These are phyloP conservation scores for Pachysandra terminalis DNA, from an alignment of 164 flowering plant genomes.

Conservation along the genomic window DNA sequence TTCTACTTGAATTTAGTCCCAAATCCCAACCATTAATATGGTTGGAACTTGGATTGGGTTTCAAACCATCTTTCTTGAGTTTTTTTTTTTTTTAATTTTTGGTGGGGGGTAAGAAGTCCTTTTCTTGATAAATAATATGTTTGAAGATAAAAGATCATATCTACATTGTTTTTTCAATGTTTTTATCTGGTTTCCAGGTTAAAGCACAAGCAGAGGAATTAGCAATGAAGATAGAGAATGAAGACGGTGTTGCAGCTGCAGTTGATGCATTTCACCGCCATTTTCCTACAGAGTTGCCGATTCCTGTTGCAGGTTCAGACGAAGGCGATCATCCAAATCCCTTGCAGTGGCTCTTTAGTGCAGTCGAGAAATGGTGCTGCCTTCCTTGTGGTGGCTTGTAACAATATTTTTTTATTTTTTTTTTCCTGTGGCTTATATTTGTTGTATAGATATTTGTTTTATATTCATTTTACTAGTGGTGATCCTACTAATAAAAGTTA, in stretches of 20 bases:
- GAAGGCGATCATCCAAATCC: slow-evolving; percentile 44
- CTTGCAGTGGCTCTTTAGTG: slow-evolving; percentile 60
- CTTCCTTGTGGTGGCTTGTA: slow-evolving; percentile 47
- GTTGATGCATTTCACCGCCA: slow-evolving; percentile 87
- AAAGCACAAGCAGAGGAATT: slow-evolving; percentile 64
- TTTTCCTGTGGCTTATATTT: background rate
- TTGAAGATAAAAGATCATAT: no score
- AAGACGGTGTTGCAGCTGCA: slow-evolving; percentile 91
- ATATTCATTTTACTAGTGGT: slow-evolving; percentile 2
- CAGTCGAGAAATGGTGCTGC: slow-evolving; percentile 58
- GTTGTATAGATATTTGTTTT: slow-evolving; percentile 12
- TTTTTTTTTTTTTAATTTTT: no score
- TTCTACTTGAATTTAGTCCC: no score
- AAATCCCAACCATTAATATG: no score
- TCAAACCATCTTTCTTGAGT: no score
- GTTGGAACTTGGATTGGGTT: no score
- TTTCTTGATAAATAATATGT: no score
- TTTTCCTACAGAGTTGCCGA: slow-evolving; percentile 65
- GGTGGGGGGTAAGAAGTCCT: no score
- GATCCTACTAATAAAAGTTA: background rate
- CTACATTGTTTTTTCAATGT: no score
- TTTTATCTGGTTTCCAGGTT: no score
- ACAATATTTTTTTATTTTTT: no score
- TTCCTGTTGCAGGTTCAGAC: slow-evolving; percentile 32
- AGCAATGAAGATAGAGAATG: slow-evolving; percentile 64